phyloP scores from a whole-genome alignment of 2,329 filamentous ascomycete species.

The Curvularia lunata region DNA sequence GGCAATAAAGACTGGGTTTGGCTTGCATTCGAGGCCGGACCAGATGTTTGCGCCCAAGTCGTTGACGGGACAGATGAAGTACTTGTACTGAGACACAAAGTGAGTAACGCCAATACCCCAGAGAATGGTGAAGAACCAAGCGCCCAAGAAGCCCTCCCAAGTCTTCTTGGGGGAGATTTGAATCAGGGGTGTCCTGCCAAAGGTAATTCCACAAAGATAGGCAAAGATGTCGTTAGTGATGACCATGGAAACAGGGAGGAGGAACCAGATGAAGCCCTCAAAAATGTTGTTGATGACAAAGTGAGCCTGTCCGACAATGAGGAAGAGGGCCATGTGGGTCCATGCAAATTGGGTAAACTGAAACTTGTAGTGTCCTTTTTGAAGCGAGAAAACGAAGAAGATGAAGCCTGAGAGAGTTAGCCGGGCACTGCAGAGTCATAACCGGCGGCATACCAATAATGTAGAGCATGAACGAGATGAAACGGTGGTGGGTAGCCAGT shows the following conservation, averaged over 20 bases:
- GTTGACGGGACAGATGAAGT: conserved; percentile 98
- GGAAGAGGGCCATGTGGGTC: conserved; percentile 98
- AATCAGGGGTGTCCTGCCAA: conserved; percentile 95
- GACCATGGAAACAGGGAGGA: conserved; percentile 90
- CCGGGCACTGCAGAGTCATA: neutral
- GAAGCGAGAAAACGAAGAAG: conserved; percentile 93
- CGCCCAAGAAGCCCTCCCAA: conserved; percentile 94
- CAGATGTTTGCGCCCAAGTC: conserved; percentile 93
- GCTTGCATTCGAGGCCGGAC: conserved; percentile 85
- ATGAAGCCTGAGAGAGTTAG: conserved; percentile 75
- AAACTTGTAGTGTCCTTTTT: conserved; percentile 96
- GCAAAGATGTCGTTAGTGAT: conserved; percentile 99
- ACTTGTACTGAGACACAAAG: conserved; percentile 86
- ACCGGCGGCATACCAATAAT: conserved; percentile 74
- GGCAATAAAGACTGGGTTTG: conserved; percentile 89
- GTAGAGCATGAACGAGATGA: conserved; percentile 98
- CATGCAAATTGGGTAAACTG: conserved; percentile 99
- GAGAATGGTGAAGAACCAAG: conserved; percentile 92
- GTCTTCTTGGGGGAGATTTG: conserved; percentile 99
- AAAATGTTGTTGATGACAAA: conserved; percentile 99
- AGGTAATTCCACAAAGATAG: conserved; percentile 96
- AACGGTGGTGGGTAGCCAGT: conserved; percentile 94
- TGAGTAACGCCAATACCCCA: conserved; percentile 84
- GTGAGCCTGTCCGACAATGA: conserved; percentile 97
- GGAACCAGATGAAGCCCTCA: conserved; percentile 99